A percentile compares a stretch with the other conserved stretches of the same genome.
Conservation (phyloP, 805 yeast species). For the Candida hungchunana region DNA sequence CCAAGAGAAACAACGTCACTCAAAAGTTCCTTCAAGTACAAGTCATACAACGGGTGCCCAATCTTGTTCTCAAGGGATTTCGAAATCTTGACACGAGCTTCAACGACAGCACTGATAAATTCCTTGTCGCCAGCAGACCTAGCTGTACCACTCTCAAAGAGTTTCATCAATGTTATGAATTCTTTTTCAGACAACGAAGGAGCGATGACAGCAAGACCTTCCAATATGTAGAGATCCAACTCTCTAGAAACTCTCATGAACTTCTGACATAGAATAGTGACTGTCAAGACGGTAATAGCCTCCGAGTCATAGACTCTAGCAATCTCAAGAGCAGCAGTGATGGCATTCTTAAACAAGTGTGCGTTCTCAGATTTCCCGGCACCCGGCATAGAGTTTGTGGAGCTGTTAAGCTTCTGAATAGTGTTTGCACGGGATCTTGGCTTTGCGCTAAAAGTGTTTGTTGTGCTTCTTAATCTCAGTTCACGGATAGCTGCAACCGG, state of each 20-base stretch:
- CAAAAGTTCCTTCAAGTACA: constrained; percentile 64
- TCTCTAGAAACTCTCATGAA: constrained; percentile 45
- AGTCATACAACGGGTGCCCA: constrained; percentile 43
- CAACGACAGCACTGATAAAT: constrained; percentile 37
- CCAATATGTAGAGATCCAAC: constrained; percentile 50
- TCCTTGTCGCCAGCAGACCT: constrained; percentile 40
- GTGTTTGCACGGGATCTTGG: constrained; percentile 23
- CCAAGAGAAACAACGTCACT: constrained; percentile 70
- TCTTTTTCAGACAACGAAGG: constrained; percentile 61
- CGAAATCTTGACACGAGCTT: constrained; percentile 47
- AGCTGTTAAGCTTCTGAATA: constrained; percentile 10
- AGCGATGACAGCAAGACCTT: constrained; percentile 62
- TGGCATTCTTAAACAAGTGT: constrained; percentile 56
- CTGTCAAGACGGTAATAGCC: constrained; percentile 70
- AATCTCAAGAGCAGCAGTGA: constrained; percentile 62
- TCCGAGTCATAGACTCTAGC: constrained; percentile 64
- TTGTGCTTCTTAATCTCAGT: constrained; percentile 29
- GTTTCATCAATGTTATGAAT: constrained; percentile 55
- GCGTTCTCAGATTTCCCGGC: constrained; percentile 8
- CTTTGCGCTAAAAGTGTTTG: constrained; percentile 14
- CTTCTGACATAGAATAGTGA: constrained; percentile 81
- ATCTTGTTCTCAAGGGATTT: constrained; percentile 25
- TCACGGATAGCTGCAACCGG: constrained; percentile 32
- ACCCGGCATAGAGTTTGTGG: constrained; percentile 2
- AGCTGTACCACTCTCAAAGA: constrained; percentile 47